These are phyloP conservation scores for Hypoxylon crocopeplum DNA, from an alignment of 495 filamentous ascomycete genomes.

Conservation along the genomic window DNA sequence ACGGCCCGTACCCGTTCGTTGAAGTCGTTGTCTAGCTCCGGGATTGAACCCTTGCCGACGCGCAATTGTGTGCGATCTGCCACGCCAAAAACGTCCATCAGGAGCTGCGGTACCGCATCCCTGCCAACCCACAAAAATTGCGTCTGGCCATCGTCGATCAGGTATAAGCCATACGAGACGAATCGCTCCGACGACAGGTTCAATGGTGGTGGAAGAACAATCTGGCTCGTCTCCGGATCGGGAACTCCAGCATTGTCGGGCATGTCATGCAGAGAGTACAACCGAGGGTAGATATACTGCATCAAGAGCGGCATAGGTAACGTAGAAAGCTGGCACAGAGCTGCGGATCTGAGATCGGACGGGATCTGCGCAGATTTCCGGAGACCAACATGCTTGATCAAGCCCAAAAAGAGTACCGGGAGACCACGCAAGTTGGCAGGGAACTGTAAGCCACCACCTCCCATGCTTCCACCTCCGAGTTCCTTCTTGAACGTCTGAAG, in stretches of 20 bases:
- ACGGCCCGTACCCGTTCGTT: constrained; percentile 91
- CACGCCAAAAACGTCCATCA: constrained; percentile 88
- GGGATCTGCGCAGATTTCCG: constrained; percentile 96
- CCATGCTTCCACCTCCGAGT: constrained; percentile 93
- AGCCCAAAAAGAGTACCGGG: constrained; percentile 86
- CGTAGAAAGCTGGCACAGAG: constrained; percentile 90
- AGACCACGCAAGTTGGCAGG: constrained; percentile 88
- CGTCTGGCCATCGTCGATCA: constrained; percentile 96
- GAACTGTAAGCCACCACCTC: constrained; percentile 90
- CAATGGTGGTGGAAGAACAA: constrained; percentile 79
- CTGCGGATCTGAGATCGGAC: constrained; percentile 91
- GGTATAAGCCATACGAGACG: constrained; percentile 92
- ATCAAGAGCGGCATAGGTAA: constrained; percentile 90
- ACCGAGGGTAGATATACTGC: constrained; percentile 93
- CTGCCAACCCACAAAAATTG: constrained; percentile 98
- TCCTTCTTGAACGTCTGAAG: constrained; percentile 97
- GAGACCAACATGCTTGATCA: constrained; percentile 96
- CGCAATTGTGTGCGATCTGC: constrained; percentile 80
- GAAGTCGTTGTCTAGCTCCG: constrained; percentile 92
- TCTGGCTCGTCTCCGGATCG: constrained; percentile 84
- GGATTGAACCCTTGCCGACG: constrained; percentile 86
- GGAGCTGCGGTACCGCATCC: constrained; percentile 87
- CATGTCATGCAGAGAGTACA: constrained; percentile 98
- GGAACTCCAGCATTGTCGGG: constrained; percentile 90
- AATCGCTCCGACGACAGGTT: constrained; percentile 89